Conservation (phyloP, 139 green algal genomes). For the Penium margaritaceum region DNA sequence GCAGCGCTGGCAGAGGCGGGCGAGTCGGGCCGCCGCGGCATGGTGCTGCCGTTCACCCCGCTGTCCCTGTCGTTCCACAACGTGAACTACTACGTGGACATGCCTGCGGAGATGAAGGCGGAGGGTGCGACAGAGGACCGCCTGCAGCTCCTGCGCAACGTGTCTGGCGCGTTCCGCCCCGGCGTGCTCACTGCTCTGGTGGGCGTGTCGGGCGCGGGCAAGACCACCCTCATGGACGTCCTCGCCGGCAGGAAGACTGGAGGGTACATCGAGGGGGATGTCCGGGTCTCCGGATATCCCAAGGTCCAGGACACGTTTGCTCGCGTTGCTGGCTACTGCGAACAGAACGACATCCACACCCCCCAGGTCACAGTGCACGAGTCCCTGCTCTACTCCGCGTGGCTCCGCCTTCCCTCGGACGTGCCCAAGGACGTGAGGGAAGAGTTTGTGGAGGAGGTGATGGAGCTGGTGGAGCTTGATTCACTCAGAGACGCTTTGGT, state of each 20-base stretch:
- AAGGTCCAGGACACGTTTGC: constrained; percentile 56
- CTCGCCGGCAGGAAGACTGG: constrained; percentile 24
- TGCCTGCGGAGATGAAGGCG: constrained; percentile 10
- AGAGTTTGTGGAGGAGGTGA: constrained; percentile 47
- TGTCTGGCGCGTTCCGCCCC: constrained; percentile 18
- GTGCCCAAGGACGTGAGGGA: constrained; percentile 16
- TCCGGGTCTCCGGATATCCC: constrained; percentile 55
- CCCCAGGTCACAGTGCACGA: constrained; percentile 55
- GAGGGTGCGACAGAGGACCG: not conserved
- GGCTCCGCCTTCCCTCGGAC: constrained; percentile 53
- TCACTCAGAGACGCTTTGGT: constrained; percentile 45
- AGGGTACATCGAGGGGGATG: constrained; percentile 47
- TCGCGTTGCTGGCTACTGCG: constrained; percentile 52
- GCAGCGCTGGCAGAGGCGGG: not conserved
- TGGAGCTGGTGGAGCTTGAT: constrained; percentile 57
- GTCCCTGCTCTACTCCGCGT: constrained; percentile 56
- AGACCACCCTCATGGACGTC: constrained; percentile 38
- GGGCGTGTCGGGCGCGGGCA: constrained; percentile 27
- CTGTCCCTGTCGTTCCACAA: constrained; percentile 13
- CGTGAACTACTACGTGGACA: constrained; percentile 24
- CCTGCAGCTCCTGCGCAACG: constrained; percentile 19
- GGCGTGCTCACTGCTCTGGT: constrained; percentile 18
- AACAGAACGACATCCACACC: constrained; percentile 34
- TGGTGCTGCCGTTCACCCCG: constrained; percentile 36
- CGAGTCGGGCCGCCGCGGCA: not conserved